Evolutionary conservation across 192 early-diverging fungal genomes (phyloP), one percentile per base, ranked within the genome.

Genomic region (Entomortierella parvispora): DNA sequence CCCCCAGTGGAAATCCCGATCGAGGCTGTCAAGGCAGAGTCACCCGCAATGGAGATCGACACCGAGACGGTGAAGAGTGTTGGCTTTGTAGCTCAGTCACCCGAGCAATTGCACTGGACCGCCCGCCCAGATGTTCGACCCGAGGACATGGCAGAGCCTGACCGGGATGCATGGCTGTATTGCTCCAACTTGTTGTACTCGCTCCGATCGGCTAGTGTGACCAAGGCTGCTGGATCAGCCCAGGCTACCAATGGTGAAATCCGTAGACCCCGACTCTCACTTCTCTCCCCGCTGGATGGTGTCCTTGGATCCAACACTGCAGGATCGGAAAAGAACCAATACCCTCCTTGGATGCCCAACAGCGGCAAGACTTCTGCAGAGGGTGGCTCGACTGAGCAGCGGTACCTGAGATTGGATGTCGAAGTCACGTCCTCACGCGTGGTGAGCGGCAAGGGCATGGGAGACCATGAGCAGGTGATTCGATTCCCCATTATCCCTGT

Each of bases 321-420:
- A 15, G 62, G 7, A 45, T 31, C 58, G 33, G 58, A 45, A 28
- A 58, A 74, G 58, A 60, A 29, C 42, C 44, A 52, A 11, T 45
- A 62, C 46, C 77, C 67, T 22, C 80, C 81, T 10, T 62, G 81
- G 50, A 67, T 84, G 55, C 77, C 80, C 31, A 76, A 76, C 11
- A 29, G 65, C 26, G 71, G 66, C n/a, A 29, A 37, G 34, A 37
- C 77, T 7, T 63, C 69, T n/a, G 67, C n/a, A n/a, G n/a, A n/a
- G n/a, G n/a, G n/a, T n/a, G n/a, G n/a, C n/a, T n/a, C n/a, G n/a
- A n/a, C 71, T n/a, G 72, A 62, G 23, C 82, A 80, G 50, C 52
- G 80, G 58, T 92, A 90, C 65, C 62, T 93, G 78, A 85, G 88
- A 25, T 80, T 93, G 25, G 92, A 93, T 74, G 84, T 93, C 31